Conservation (phyloP, 306 rosid genomes). For the Acacia crassicarpa region DNA sequence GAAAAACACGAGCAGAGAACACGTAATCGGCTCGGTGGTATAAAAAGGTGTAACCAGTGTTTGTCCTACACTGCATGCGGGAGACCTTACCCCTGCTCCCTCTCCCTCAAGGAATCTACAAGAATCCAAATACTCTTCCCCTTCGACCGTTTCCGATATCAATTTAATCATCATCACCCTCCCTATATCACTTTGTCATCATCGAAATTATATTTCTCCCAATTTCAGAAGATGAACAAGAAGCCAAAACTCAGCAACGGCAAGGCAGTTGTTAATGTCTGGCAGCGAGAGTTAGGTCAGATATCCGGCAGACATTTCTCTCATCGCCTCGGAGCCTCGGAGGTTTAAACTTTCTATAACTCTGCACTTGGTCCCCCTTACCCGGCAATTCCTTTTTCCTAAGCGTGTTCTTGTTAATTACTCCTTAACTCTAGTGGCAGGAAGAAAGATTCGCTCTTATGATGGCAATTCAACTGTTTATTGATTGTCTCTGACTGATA, state of each 20-base stretch:
- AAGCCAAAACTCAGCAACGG: slow-evolving; percentile 38
- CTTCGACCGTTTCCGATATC: not conserved
- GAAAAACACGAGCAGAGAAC: no score
- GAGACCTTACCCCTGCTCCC: not conserved
- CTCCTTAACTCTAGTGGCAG: not conserved
- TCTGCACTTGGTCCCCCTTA: not conserved
- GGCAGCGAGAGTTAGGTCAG: slow-evolving; percentile 73
- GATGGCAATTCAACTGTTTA: not conserved
- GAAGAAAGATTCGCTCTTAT: not conserved
- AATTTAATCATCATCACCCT: no score
- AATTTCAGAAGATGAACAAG: slow-evolving; percentile 52
- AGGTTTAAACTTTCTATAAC: slow-evolving; percentile 43
- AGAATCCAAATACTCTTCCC: not conserved
- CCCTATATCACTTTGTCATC: no score
- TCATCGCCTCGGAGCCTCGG: slow-evolving; percentile 68
- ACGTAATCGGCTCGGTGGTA: no score
- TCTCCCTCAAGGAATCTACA: not conserved
- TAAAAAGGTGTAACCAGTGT: not conserved
- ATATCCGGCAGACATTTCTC: slow-evolving; percentile 64
- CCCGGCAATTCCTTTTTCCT: not conserved
- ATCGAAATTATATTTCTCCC: not conserved
- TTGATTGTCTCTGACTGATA: not conserved
- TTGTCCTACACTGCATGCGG: not conserved
- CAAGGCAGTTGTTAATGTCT: slow-evolving; percentile 61
- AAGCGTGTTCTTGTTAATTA: not conserved